Percentiles rank a stretch among this genome's conserved stretches.
phyloP scores from a whole-genome alignment of 2,329 filamentous ascomycete genomes.

The Aspergillus novofumigatus region DNA sequence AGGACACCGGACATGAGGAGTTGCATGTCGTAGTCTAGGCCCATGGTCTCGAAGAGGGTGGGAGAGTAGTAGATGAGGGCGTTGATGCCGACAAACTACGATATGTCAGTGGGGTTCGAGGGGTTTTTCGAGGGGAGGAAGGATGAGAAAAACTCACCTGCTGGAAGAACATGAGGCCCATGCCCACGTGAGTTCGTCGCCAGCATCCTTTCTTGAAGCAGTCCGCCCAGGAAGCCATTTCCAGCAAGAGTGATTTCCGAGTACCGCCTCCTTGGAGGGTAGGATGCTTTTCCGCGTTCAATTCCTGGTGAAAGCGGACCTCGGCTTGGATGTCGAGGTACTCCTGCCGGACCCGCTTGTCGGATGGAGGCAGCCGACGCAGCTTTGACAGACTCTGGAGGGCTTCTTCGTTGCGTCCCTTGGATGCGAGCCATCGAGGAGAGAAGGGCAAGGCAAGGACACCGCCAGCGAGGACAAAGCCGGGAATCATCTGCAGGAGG shows the following conservation, averaged over 20 bases:
- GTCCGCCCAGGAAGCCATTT: slow-evolving; percentile 48
- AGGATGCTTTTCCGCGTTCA: slow-evolving; percentile 39
- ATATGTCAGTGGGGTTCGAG: background rate
- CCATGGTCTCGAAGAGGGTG: slow-evolving; percentile 53
- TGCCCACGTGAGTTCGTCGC: slow-evolving; percentile 49
- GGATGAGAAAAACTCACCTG: slow-evolving; percentile 30
- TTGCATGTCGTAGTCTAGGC: slow-evolving; percentile 43
- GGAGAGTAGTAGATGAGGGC: slow-evolving; percentile 59
- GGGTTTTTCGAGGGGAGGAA: too few relatives aligned
- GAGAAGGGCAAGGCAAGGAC: slow-evolving; percentile 51
- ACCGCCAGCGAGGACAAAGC: slow-evolving; percentile 33
- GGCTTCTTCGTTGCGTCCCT: slow-evolving; percentile 47
- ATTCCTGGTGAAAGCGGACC: slow-evolving; percentile 48
- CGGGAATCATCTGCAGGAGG: slow-evolving; percentile 44
- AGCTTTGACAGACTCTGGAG: slow-evolving; percentile 47
- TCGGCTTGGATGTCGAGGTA: slow-evolving; percentile 50
- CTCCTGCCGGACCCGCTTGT: slow-evolving; percentile 51
- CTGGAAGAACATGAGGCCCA: slow-evolving; percentile 56
- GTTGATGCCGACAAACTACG: slow-evolving; percentile 49
- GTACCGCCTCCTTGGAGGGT: slow-evolving; percentile 29
- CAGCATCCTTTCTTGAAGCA: slow-evolving; percentile 49
- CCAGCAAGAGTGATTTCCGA: slow-evolving; percentile 41
- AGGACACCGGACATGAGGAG: slow-evolving; percentile 52
- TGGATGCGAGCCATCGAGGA: slow-evolving; percentile 51
- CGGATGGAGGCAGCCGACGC: slow-evolving; percentile 46